Evolutionary conservation across 2,329 filamentous ascomycete species (phyloP), one percentile per base, ranked within the genome.

Genomic region (Neofusicoccum cordaticola): DNA sequence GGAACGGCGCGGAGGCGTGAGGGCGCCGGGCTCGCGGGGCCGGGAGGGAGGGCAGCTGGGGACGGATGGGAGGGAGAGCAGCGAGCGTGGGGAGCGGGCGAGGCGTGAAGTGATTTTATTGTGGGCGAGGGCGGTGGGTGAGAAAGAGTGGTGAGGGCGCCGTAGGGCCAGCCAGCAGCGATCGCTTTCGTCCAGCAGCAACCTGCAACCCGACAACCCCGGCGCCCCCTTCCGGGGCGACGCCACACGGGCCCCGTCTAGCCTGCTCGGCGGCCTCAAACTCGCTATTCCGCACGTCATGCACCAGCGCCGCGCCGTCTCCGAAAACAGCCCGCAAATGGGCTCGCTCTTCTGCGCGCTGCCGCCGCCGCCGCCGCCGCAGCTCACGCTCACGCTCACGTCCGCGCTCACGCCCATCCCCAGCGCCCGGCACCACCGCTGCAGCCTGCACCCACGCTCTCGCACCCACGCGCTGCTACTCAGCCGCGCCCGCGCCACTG

Each of bases 71-170:
- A 64, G 44, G 37, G 31, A 52, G 44, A 52, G 41, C 48, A 56
- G 61, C 61, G 61, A 63, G 61, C 50, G 61, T 53, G 60, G 39
- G 61, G 39, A 58, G 56, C 44, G 22, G 41, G 45, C 58, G 53
- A 41, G 17, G 47, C 50, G 27, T 17, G 12, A 35, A 51, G 45
- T 27, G 48, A 47, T 63, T 63, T 63, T 56, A 63, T 47, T 45
- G 51, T 45, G 48, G 39, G 50, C 39, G 50, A 35, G 48, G 27
- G 48, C 39, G 61, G 50, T 35, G 50, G 48, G 12, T 17, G 39
- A 15, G n/a, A 34, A 19, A 37, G 31, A 27, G 41, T 52, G 50
- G 56, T 48, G 56, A 60, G 56, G 27, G 17, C 27, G 34, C 35
- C 56, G 56, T 45, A 45, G 41, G 56, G 56, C 53, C 41, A 45